Base-by-base conservation (phyloP, 148 eudicot species). In the Chenopodium album region DNA sequence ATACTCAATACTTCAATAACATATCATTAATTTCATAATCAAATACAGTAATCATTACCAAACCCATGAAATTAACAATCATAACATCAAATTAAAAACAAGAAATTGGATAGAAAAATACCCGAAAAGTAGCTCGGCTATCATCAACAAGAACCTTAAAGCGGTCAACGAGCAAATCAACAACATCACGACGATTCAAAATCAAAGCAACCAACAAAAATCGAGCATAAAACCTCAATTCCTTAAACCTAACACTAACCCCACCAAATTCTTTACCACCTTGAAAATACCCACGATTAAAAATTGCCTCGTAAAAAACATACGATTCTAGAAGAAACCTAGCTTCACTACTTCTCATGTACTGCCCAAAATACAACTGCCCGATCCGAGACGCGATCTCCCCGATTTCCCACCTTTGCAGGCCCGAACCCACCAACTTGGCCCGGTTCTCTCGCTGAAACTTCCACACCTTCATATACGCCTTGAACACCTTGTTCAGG, bases 381-480 rank as follows among this genome's bases (percentile, higher is more conserved):
- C 94, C 99, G 75, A 96, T 96, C 76, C 99, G 83, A 1, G 97
- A 96, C 1, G 99, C 98, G 87, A 96, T 91, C 87, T 96, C 99
- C 2, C 99, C 99, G 85, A 96, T 96, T 80, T 96, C 97, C 94
- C 92, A 92, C 16, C 99, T 86, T 67, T 90, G 90, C 0, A 96
- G 87, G 0, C 99, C 99, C 41, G 92, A 88, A 29, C 84, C 87
- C 2, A 91, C 87, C 16, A 96, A 84, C 80, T 68, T 84, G 37
- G 85, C 79, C 28, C 99, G 87, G 82, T 96, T 88, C 64, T 87
- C 79, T 60, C 90, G 97, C 91, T 96, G 99, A 79, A 73, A 92
- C 82, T 93, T 90, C 99, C 99, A 96, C 13, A 96, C 84, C 52
- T 80, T 75, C 88, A 86, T 91, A 89, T 96, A 94, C 1, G 98